Base-by-base conservation (phyloP, 805 yeast genomes). In the Candida odintsovae region DNA sequence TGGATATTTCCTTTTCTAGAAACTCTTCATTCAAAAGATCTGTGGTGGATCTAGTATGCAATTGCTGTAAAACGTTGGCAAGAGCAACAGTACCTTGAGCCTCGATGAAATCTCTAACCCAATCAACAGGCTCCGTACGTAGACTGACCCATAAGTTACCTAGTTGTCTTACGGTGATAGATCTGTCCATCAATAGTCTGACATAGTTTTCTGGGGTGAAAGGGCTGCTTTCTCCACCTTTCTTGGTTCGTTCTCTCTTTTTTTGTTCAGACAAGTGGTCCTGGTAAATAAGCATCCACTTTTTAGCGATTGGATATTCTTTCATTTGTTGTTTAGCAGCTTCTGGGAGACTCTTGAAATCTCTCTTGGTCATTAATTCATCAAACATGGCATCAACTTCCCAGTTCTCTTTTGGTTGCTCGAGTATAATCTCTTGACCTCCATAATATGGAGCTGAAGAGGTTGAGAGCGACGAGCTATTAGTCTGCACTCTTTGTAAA, bases 231-330 rank as follows among this genome's bases (percentile, higher is more conserved):
- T 58, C 63, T 20, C 64, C 56, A 45, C 54, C 46, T 48, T 55
- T 49, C 38, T 52, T 59, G 15, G 71, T 65, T 39, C 72, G 63
- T 46, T 69, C 69, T 44, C 64, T 58, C 53, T 83, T 80, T 57
- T 83, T 84, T 57, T 72, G 72, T 57, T 90, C 97, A 7, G 90
- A 77, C 40, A 87, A 73, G 21, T 84, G 80, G 63, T 90, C 96
- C 63, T 90, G 97, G 53, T 85, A 80, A 37, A 90, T 83, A 53
- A 90, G 73, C 83, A 87, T 82, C 96, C 97, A 90, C 66, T 92
- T 92, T 57, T 89, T 87, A 42, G 84, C 87, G 0, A 78, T 69
- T 38, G 85, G 77, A 60, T 85, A 90, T 54, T 76, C 77, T 57
- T 79, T 72, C 86, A 92, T 81, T 59, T 87, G 94, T 46, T 72